These are phyloP conservation scores for Bacidia rubella DNA, from an alignment of 495 filamentous ascomycete species.

Conservation along the genomic window DNA sequence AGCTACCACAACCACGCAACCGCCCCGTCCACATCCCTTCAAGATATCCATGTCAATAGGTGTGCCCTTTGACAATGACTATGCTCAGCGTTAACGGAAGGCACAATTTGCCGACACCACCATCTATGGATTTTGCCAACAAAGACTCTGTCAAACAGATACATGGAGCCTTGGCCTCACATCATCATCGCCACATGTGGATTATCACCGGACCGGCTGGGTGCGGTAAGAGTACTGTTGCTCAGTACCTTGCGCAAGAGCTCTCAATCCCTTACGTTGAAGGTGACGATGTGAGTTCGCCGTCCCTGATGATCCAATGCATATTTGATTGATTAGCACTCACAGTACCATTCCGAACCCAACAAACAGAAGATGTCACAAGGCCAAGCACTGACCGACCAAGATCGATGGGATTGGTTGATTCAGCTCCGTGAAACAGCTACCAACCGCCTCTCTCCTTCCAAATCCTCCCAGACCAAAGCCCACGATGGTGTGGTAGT, in stretches of 20 bases:
- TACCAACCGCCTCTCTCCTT: slow-evolving; percentile 43
- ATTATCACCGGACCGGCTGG: slow-evolving; percentile 95
- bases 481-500: slow-evolving; percentile 70
- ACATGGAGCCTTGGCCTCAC: slow-evolving; percentile 18
- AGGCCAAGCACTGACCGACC: slow-evolving; percentile 80
- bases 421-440: slow-evolving; percentile 75
- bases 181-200: slow-evolving; percentile 69
- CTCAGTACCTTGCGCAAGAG: slow-evolving; percentile 55
- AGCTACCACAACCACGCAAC: neutral
- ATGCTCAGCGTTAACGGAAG: slow-evolving; percentile 34
- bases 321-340: neutral
- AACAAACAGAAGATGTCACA: slow-evolving; percentile 92
- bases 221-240: slow-evolving; percentile 91
- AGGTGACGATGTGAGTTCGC: slow-evolving; percentile 74
- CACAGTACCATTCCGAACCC: slow-evolving; percentile 66
- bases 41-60: slow-evolving; percentile 2
- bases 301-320: too few relatives aligned
- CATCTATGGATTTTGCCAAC: slow-evolving; percentile 16
- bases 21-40: neutral
- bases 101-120: slow-evolving; percentile 14
- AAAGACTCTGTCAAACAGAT: slow-evolving; percentile 16
- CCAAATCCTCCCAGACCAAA: slow-evolving; percentile 29
- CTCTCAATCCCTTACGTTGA: slow-evolving; percentile 77
- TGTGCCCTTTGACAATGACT: slow-evolving; percentile 11
- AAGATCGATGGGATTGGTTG: slow-evolving; percentile 98